These are phyloP conservation scores for Dactylellina parvicollis DNA, from an alignment of 2,329 filamentous ascomycete genomes.

Conservation along the genomic window DNA sequence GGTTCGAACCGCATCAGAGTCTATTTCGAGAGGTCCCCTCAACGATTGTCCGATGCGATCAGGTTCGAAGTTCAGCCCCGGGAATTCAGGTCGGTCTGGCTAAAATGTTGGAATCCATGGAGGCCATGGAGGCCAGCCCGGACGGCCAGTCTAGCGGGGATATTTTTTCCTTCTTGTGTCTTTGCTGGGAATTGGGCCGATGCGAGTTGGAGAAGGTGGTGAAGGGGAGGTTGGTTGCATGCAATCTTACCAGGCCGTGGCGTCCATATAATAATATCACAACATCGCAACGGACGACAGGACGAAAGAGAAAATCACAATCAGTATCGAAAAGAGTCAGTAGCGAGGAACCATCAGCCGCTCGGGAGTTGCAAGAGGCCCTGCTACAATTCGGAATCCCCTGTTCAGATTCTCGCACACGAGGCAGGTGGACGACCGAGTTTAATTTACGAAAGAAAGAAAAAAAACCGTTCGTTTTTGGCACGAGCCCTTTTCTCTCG, in stretches of 20 bases:
- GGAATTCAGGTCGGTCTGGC: neutral
- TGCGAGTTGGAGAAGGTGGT: conserved; percentile 47
- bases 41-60: conserved; percentile 1
- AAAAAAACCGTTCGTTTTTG: neutral
- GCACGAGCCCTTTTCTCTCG: neutral
- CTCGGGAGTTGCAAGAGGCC: no score
- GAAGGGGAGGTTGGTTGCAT: conserved; percentile 33
- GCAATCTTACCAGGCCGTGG: conserved; percentile 44
- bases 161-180: conserved; percentile 36
- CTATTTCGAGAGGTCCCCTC: no score
- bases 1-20: neutral
- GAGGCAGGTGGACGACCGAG: neutral
- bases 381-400: no score
- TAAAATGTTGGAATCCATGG: neutral
- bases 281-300: no score
- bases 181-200: conserved; percentile 41
- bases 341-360: no score
- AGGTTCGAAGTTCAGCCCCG: neutral
- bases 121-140: neutral
- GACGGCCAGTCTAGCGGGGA: conserved; percentile 16
- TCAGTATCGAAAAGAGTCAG: no score
- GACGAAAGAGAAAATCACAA: no score
- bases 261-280: conserved; percentile 12
- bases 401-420: no score
- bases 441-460: neutral